Evolutionary conservation across 2,329 filamentous ascomycete genomes (phyloP).

Genomic region (Alternaria dauci): DNA sequence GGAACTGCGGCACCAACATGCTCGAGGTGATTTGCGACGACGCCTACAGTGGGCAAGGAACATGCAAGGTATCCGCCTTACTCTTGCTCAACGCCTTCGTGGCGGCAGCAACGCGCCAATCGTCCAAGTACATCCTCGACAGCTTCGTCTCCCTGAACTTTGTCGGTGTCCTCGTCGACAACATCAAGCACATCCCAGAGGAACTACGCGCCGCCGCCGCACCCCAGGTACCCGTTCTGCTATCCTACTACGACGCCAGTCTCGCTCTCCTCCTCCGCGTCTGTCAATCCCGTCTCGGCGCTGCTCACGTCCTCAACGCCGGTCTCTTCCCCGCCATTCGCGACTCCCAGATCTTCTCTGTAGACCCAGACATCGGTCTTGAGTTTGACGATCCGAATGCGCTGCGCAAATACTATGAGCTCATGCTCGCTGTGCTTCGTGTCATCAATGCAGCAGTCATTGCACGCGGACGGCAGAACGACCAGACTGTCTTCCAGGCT

Average conservation of each 20-base stretch:
- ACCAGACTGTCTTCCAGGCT: slow-evolving; percentile 74
- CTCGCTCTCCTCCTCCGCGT: slow-evolving; percentile 84
- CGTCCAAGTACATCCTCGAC: slow-evolving; percentile 78
- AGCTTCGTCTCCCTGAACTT: slow-evolving; percentile 87
- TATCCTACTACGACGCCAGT: slow-evolving; percentile 74
- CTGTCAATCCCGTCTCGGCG: slow-evolving; percentile 83
- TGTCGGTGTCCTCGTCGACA: slow-evolving; percentile 87
- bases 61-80: slow-evolving; percentile 84
- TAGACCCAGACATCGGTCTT: slow-evolving; percentile 91
- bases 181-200: slow-evolving; percentile 76
- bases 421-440: slow-evolving; percentile 81
- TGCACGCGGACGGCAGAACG: slow-evolving; percentile 81
- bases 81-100: slow-evolving; percentile 83
- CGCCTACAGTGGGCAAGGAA: slow-evolving; percentile 82
- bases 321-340: slow-evolving; percentile 85
- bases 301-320: slow-evolving; percentile 85
- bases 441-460: slow-evolving; percentile 85
- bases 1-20: slow-evolving; percentile 80
- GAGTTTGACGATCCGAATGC: slow-evolving; percentile 74
- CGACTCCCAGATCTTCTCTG: slow-evolving; percentile 83
- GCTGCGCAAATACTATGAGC: slow-evolving; percentile 81
- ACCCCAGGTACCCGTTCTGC: slow-evolving; percentile 61
- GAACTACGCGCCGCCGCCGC: slow-evolving; percentile 62
- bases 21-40: slow-evolving; percentile 92
- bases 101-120: slow-evolving; percentile 74